Conservation (phyloP, 208 protist species). For the Leishmania gerbilli region DNA sequence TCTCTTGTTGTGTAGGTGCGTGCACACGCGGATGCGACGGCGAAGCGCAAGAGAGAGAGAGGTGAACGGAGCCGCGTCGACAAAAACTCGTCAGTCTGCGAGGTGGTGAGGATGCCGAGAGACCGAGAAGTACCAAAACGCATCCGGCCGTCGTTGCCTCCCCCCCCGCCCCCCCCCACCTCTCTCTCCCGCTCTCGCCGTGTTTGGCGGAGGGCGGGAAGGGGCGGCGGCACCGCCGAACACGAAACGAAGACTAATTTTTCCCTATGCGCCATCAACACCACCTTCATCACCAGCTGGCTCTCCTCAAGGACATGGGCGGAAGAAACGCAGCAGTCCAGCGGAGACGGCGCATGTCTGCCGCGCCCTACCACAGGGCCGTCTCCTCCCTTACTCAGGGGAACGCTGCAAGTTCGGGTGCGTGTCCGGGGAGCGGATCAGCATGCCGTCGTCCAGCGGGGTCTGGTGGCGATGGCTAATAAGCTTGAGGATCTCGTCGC, state of each 20-base stretch:
- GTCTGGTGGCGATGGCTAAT: slow-evolving; percentile 89
- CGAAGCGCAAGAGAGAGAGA: not conserved
- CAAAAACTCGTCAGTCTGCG: not conserved
- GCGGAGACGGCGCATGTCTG: not conserved
- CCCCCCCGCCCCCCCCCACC: no score
- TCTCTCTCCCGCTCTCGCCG: no score
- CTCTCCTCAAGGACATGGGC: not conserved
- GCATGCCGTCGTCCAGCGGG: slow-evolving; percentile 73
- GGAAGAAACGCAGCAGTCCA: not conserved
- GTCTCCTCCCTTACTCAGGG: slow-evolving; percentile 39
- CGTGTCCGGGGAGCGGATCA: slow-evolving; percentile 66
- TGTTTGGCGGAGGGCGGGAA: not conserved
- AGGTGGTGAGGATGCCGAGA: not conserved
- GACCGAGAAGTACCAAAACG: not conserved
- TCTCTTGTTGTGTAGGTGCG: no score
- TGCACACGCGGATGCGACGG: no score
- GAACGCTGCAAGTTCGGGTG: slow-evolving; percentile 89
- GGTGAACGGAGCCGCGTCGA: not conserved
- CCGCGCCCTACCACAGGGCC: not conserved
- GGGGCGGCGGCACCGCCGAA: no score
- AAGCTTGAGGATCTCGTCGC: slow-evolving; percentile 60
- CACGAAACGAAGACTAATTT: not conserved
- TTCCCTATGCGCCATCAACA: not conserved
- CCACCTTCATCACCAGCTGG: not conserved
- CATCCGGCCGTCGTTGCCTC: not conserved